Percentiles rank a stretch among this genome's conserved stretches.
These are phyloP conservation scores for Leccinum subatratum DNA, from an alignment of 1,284 basidiomycete species.

Conservation along the genomic window DNA sequence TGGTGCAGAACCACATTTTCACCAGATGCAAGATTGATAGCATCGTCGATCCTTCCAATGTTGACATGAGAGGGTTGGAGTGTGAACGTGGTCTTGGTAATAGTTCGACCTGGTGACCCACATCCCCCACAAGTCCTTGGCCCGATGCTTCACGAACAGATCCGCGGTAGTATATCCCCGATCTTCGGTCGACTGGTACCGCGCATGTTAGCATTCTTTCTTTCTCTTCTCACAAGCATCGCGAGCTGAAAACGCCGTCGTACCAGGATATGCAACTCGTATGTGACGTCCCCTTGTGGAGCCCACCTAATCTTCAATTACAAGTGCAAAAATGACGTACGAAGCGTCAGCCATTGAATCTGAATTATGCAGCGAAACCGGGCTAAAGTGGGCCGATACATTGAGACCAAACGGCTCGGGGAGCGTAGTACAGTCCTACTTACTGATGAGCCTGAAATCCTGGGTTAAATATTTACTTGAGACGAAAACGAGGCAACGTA, in stretches of 20 bases:
- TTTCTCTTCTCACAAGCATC: not conserved
- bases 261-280: conserved; percentile 28
- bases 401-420: too few relatives aligned
- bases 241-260: not conserved
- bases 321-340: too few relatives aligned
- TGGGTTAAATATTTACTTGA: too few relatives aligned
- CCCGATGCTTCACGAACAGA: conserved; percentile 20
- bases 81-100: too few relatives aligned
- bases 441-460: too few relatives aligned
- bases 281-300: conserved; percentile 26
- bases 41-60: not conserved
- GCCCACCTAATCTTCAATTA: conserved; percentile 27
- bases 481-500: too few relatives aligned
- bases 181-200: conserved; percentile 17
- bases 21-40: not conserved
- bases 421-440: too few relatives aligned
- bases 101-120: not conserved
- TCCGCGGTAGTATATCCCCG: conserved; percentile 12
- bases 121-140: conserved; percentile 21
- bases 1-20: not conserved
- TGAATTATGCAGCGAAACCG: too few relatives aligned
- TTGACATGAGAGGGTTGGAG: too few relatives aligned
- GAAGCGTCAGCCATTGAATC: too few relatives aligned
- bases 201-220: too few relatives aligned
- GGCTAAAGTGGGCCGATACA: too few relatives aligned